A percentile compares a stretch with the other conserved stretches of the same genome.
These are phyloP conservation scores for Eragrostis tef DNA, from an alignment of 202 grass and related monocot species.

Conservation along the genomic window DNA sequence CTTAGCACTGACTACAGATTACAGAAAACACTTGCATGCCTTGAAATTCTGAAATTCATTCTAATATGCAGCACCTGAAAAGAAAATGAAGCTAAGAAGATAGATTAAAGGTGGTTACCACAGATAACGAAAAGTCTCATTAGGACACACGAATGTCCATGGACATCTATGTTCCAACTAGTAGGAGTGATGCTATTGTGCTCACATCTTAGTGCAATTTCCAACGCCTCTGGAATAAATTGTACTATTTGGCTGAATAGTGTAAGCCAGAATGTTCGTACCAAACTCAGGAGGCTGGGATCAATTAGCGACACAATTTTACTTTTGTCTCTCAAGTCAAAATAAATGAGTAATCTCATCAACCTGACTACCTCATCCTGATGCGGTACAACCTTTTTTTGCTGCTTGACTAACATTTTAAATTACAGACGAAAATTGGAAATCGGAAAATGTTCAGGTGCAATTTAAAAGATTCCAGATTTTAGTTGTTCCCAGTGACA, in stretches of 20 bases:
- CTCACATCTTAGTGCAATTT: not conserved
- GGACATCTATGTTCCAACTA: not conserved
- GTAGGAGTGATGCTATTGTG: not conserved
- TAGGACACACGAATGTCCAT: not conserved
- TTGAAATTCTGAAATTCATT: not conserved
- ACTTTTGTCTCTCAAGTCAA: constrained; percentile 3
- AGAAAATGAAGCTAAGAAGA: not conserved
- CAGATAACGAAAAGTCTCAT: not conserved
- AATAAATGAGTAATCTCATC: not conserved
- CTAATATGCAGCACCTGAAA: not conserved
- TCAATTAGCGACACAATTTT: not conserved
- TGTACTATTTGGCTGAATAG: not conserved
- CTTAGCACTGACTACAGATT: not conserved
- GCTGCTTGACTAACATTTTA: not conserved
- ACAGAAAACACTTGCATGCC: not conserved
- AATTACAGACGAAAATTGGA: not conserved
- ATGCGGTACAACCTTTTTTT: not conserved
- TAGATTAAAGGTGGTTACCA: not conserved
- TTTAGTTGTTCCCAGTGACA: not conserved
- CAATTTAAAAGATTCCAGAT: constrained; percentile 7
- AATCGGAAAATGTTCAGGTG: not conserved
- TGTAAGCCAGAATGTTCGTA: not conserved
- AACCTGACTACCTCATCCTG: not conserved
- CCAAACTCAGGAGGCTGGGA: not conserved
- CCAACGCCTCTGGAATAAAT: not conserved